Percentiles rank a stretch among this genome's conserved stretches.
These are phyloP conservation scores for Immersiella caudata DNA, from an alignment of 495 filamentous ascomycete genomes.

Conservation along the genomic window DNA sequence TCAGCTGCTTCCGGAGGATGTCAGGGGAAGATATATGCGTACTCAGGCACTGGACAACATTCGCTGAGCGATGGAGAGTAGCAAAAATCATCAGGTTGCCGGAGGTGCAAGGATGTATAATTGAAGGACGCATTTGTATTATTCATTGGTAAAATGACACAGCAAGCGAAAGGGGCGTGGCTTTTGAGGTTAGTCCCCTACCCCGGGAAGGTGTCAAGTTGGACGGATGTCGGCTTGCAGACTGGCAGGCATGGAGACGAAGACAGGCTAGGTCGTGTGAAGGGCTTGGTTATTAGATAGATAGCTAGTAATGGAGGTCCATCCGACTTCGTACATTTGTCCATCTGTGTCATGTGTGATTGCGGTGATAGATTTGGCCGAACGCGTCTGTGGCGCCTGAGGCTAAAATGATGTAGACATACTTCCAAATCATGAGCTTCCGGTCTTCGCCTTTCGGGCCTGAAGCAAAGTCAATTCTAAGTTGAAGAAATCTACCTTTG, in stretches of 20 bases:
- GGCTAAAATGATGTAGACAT: no score
- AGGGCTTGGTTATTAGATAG: background rate
- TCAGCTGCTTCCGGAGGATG: constrained; percentile 36
- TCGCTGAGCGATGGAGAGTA: constrained; percentile 15
- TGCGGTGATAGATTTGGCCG: background rate
- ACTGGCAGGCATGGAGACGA: background rate
- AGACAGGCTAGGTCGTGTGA: background rate
- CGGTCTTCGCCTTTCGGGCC: no score
- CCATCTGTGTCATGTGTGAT: background rate
- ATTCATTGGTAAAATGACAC: background rate
- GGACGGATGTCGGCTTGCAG: background rate
- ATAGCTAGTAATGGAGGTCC: background rate
- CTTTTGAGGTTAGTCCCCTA: background rate
- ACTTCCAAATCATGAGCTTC: no score
- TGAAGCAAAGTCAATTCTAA: no score
- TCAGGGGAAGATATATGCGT: constrained; percentile 34
- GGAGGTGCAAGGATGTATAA: background rate
- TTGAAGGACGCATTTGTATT: background rate
- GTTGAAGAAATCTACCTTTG: no score
- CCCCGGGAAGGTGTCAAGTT: background rate
- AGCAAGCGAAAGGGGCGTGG: background rate
- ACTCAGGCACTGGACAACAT: constrained; percentile 32
- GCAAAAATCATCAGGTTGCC: background rate
- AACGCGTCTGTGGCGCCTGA: background rate
- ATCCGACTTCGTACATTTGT: background rate